Evolutionary conservation across 176 grass and related monocot genomes (phyloP).

Genomic region (Oryza meyeriana): DNA sequence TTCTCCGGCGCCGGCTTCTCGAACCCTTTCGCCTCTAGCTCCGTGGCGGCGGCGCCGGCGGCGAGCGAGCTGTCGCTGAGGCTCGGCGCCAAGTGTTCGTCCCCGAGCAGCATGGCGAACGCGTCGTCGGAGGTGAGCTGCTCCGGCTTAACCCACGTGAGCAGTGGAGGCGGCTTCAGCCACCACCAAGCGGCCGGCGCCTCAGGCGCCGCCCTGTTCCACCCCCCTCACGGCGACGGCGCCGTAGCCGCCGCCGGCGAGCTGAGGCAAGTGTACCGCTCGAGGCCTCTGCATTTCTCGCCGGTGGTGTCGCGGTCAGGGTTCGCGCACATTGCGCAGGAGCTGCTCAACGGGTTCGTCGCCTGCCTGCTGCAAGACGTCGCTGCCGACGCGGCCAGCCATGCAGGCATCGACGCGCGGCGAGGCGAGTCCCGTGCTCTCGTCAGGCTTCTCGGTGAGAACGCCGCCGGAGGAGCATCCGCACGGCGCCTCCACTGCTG

Average conservation of each 20-base stretch:
- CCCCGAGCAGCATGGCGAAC: constrained; percentile 19
- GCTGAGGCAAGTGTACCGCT: not conserved
- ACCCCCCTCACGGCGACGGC: constrained; percentile 7
- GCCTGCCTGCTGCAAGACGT: constrained; percentile 45
- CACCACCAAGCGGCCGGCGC: constrained; percentile 1
- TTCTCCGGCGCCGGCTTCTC: constrained; percentile 33
- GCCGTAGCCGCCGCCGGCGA: not conserved
- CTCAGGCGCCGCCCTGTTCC: not conserved
- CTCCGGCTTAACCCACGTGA: constrained; percentile 51
- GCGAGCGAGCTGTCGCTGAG: constrained; percentile 56
- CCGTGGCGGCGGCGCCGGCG: not conserved
- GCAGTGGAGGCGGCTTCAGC: constrained; percentile 8
- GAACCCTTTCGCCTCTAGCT: constrained; percentile 5
- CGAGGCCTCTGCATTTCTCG: constrained; percentile 35
- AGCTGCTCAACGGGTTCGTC: constrained; percentile 62
- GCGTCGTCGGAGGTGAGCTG: constrained; percentile 57
- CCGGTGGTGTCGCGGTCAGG: constrained; percentile 45
- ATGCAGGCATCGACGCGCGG: not conserved
- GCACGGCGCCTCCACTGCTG: not conserved
- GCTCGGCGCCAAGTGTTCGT: constrained; percentile 33
- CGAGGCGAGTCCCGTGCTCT: constrained; percentile 31
- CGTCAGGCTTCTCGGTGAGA: constrained; percentile 40
- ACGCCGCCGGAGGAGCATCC: constrained; percentile 29
- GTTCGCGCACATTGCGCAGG: constrained; percentile 54
- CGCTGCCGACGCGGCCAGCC: constrained; percentile 11